phyloP scores from a whole-genome alignment of 352 stramenopile genomes.

The Thraustotheca clavata region DNA sequence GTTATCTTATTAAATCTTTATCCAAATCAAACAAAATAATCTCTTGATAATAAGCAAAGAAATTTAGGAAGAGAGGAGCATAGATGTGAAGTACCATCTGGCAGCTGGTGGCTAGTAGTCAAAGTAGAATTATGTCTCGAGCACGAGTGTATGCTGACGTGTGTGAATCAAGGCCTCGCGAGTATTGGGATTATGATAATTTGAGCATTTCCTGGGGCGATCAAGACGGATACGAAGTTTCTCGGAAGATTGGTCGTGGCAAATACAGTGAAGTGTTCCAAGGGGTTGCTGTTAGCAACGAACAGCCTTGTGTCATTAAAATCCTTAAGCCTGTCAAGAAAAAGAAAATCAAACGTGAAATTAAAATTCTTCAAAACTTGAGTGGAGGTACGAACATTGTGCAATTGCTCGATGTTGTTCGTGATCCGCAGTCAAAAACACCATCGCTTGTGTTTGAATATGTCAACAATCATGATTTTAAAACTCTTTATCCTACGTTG shows the following conservation, averaged over 20 bases:
- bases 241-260: constrained; percentile 97
- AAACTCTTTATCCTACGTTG: constrained; percentile 98
- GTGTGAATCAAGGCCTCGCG: constrained; percentile 92
- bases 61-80: too few species aligned
- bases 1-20: too few species aligned
- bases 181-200: constrained; percentile 99
- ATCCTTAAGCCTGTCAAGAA: constrained; percentile 99
- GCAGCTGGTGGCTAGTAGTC: too few species aligned
- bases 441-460: constrained; percentile 98
- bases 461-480: constrained; percentile 99
- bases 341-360: constrained; percentile 99
- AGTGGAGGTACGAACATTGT: constrained; percentile 98
- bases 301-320: constrained; percentile 98
- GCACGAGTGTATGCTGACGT: constrained; percentile 90
- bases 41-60: too few species aligned
- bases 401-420: constrained; percentile 97
- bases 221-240: constrained; percentile 99
- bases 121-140: constrained; percentile 32
- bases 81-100: too few species aligned
- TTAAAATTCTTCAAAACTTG: constrained; percentile 99
- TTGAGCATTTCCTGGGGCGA: constrained; percentile 96
- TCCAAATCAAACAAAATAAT: too few species aligned
- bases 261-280: constrained; percentile 99
- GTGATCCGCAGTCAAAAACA: constrained; percentile 98
- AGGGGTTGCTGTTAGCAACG: constrained; percentile 96